phyloP scores from a whole-genome alignment of 352 stramenopile species.

The Thraustochytrium sp. region DNA sequence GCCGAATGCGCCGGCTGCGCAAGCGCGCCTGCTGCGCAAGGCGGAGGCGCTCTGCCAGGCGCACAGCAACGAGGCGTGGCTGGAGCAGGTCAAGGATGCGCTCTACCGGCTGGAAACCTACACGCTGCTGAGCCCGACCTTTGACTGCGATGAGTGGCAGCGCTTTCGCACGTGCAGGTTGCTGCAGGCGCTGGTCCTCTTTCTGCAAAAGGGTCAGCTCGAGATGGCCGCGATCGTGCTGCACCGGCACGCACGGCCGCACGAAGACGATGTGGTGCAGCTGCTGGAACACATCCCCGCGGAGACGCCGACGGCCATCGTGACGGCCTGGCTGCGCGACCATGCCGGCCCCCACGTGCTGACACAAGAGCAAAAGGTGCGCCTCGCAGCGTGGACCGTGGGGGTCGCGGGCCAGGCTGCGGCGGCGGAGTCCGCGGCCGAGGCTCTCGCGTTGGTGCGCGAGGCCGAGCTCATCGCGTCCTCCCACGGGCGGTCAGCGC shows the following conservation, averaged over 20 bases:
- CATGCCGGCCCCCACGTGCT: not conserved
- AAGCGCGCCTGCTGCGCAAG: conserved; percentile 1
- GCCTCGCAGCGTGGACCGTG: not conserved
- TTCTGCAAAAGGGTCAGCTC: not conserved
- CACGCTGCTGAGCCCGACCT: not conserved
- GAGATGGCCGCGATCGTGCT: not conserved
- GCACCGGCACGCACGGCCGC: not conserved
- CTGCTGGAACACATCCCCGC: not conserved
- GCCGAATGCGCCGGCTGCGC: not conserved
- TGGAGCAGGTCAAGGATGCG: not conserved
- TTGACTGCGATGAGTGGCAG: conserved; percentile 6
- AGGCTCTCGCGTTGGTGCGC: not conserved
- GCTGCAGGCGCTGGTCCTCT: not conserved
- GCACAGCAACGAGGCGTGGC: not conserved
- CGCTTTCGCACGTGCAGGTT: conserved; percentile 1
- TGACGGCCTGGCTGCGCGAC: not conserved
- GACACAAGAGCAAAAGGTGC: not conserved
- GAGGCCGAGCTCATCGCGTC: not conserved
- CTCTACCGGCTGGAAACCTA: conserved; percentile 31
- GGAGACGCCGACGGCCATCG: not conserved
- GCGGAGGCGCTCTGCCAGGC: not conserved
- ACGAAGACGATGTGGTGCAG: not conserved
- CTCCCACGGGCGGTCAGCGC: not conserved
- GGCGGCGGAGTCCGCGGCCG: not conserved
- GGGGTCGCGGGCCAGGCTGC: not conserved